A percentile compares a stretch with the other conserved stretches of the same genome.
Evolutionary conservation across 2,329 filamentous ascomycete genomes (phyloP).

Genomic region (Aspergillus terreus): DNA sequence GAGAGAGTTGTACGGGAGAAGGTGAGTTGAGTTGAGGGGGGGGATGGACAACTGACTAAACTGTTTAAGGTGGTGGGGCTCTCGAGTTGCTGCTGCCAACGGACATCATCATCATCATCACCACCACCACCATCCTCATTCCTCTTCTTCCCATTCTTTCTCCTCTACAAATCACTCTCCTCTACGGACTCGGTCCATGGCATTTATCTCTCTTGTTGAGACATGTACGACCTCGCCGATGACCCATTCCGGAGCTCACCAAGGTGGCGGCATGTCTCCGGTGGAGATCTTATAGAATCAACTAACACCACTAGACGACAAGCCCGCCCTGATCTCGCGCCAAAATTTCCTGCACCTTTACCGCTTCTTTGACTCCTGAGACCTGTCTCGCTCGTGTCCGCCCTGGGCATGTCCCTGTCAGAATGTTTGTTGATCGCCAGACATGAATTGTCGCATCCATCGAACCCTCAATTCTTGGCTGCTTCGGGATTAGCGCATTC

Average conservation of each 20-base stretch:
- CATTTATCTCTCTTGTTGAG: no score
- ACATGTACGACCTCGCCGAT: no score
- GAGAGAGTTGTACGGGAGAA: background rate
- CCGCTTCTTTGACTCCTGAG: background rate
- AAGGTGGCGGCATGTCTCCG: no score
- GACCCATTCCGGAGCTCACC: no score
- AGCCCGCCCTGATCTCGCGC: no score
- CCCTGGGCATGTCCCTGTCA: background rate
- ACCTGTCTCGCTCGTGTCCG: background rate
- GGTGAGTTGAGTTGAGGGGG: constrained; percentile 5
- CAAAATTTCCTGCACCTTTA: background rate
- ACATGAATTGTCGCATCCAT: background rate
- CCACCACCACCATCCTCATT: background rate
- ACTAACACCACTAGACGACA: no score
- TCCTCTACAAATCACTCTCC: background rate
- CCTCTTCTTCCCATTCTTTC: background rate
- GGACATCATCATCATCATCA: background rate
- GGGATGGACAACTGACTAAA: background rate
- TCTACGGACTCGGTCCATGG: no score
- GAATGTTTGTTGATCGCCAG: no score
- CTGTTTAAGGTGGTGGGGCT: background rate
- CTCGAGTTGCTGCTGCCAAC: background rate
- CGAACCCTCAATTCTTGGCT: background rate
- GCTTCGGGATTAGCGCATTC: background rate
- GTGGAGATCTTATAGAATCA: no score